phyloP scores from a whole-genome alignment of 1,284 basidiomycete species.

The Leccinum angustisporum region DNA sequence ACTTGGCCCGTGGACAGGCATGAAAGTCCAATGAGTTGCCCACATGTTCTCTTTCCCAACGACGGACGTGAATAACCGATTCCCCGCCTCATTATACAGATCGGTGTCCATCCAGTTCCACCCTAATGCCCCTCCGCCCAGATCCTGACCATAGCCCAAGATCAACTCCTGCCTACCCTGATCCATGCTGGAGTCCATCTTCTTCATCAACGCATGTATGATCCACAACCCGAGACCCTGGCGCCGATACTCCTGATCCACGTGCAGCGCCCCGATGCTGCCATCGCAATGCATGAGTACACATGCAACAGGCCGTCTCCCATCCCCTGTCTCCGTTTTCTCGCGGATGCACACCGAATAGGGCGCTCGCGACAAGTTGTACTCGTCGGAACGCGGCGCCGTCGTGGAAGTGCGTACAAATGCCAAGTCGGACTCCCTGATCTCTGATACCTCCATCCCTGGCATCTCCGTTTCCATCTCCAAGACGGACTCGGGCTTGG shows the following conservation, averaged over 20 bases:
- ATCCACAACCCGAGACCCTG: not conserved
- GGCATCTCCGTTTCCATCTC: not conserved
- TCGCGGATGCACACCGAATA: constrained; percentile 25
- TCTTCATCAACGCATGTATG: not conserved
- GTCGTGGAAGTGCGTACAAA: not conserved
- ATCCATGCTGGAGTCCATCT: not conserved
- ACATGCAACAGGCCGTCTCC: constrained; percentile 11
- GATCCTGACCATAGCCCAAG: constrained; percentile 10
- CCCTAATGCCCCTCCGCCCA: constrained; percentile 21
- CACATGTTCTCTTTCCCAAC: not conserved
- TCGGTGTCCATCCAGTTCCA: constrained; percentile 27
- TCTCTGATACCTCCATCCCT: not conserved
- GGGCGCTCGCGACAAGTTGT: constrained; percentile 5
- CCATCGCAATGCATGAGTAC: constrained; percentile 24
- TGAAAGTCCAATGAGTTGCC: not conserved
- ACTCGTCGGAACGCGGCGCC: not conserved
- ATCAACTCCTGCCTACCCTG: not conserved
- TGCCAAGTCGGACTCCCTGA: not conserved
- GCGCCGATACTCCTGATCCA: constrained; percentile 1
- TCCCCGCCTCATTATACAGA: constrained; percentile 9
- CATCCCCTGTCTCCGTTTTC: not conserved
- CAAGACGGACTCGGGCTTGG: not conserved
- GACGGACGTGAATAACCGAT: constrained; percentile 17
- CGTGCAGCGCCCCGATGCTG: constrained; percentile 21
- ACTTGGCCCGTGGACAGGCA: not conserved